phyloP scores from a whole-genome alignment of 192 early-diverging fungal genomes.

The Dissophora globulifera region DNA sequence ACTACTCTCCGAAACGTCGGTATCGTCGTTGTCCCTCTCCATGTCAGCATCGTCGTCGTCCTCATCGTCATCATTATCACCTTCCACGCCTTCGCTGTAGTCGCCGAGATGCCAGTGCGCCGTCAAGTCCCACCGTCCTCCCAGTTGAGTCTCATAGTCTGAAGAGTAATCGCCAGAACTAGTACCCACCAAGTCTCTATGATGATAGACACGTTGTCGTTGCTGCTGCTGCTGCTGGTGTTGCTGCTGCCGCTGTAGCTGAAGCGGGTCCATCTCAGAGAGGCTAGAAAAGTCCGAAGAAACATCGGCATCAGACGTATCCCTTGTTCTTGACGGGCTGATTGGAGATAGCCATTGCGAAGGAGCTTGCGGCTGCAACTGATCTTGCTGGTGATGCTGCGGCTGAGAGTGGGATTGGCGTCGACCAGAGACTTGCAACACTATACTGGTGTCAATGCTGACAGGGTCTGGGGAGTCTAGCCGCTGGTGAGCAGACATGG shows the following conservation, averaged over 20 bases:
- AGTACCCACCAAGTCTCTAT: too few relatives aligned
- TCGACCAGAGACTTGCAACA: not conserved
- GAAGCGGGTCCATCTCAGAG: constrained; percentile 15
- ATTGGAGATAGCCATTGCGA: not conserved
- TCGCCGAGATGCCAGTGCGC: constrained; percentile 40
- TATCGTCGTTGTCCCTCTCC: constrained; percentile 28
- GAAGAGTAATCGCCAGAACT: constrained; percentile 12
- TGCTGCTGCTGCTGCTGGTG: too few relatives aligned
- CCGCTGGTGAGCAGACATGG: too few relatives aligned
- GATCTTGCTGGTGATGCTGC: not conserved
- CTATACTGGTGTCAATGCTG: not conserved
- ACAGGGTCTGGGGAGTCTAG: not conserved
- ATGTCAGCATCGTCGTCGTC: constrained; percentile 46
- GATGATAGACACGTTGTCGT: too few relatives aligned
- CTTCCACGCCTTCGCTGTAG: constrained; percentile 40
- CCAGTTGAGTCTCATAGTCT: constrained; percentile 22
- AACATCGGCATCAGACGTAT: constrained; percentile 28
- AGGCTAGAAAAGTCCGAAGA: constrained; percentile 32
- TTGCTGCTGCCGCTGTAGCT: not conserved
- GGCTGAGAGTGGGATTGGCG: not conserved
- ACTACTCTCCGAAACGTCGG: constrained; percentile 30
- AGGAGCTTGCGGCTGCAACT: not conserved
- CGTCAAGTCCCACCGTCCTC: constrained; percentile 37
- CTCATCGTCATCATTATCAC: constrained; percentile 43
- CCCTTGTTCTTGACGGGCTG: not conserved